Evolutionary conservation across 1,284 basidiomycete species (phyloP), one percentile per base, ranked within the genome.

Genomic region (Takashimella koratensis): DNA sequence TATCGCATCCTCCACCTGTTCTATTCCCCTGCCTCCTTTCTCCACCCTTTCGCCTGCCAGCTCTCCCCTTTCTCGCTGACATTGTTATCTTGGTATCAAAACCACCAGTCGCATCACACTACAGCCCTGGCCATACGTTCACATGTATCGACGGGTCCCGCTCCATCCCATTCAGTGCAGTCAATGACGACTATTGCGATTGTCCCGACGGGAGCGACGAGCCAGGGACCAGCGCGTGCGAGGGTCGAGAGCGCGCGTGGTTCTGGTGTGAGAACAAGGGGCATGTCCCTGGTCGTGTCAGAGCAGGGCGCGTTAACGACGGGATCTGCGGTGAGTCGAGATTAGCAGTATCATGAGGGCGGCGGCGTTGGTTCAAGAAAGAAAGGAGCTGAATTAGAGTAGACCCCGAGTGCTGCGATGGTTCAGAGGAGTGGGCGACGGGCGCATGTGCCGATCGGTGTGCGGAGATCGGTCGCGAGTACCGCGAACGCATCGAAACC

Each of bases 101-200:
- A 44, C n/a, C n/a, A n/a, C 10, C 53, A 60, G 59, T 60, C 24
- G 53, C 53, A 10, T 53, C 44, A 23, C 52, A 51, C 39, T 60
- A 57, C 44, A 48, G 20, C 23, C 47, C 51, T 8, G 48, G 52
- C 19, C 26, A 19, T 11, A 45, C 45, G 25, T 76, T 74, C 54
- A 60, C 56, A 13, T 77, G 76, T 48, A 64, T 77, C 5, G 67
- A 73, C 44, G 72, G 68, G 10, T 63, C 61, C 10, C 57, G 56
- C n/a, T 51, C 54, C 5, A 72, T 80, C 45, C 77, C 85, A 2
- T 90, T 85, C 83, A 76, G 78, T 23, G 83, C 87, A 16, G 84
- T 97, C 49, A 97, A 97, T 70, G 91, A 97, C 71, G 92, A 97
- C 74, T 94, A 87, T 68, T 97, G 93, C 70, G 93, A 97, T 77